phyloP scores from a whole-genome alignment of 2,329 filamentous ascomycete species.

The Alternaria triticimaculans region DNA sequence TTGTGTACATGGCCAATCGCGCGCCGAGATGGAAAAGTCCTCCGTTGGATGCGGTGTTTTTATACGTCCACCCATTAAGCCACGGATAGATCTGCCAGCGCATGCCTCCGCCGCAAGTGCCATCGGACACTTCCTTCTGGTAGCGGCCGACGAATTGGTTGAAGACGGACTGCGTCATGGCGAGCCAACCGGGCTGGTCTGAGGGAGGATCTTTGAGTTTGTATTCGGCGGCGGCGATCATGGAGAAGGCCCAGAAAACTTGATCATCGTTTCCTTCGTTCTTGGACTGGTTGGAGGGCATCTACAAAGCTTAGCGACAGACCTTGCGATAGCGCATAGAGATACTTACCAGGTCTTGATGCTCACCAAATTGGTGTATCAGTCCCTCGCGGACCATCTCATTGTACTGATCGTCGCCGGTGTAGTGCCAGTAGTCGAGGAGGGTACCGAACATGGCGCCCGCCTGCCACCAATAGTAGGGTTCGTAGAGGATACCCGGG shows the following conservation, averaged over 20 bases:
- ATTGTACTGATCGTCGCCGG: constrained; percentile 75
- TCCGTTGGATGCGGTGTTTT: constrained; percentile 49
- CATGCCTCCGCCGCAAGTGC: constrained; percentile 44
- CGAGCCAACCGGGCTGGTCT: constrained; percentile 53
- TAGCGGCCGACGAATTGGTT: constrained; percentile 47
- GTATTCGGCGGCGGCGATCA: constrained; percentile 63
- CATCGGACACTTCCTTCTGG: constrained; percentile 30
- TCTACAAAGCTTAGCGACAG: constrained; percentile 23
- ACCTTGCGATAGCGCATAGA: no score
- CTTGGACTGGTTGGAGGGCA: constrained; percentile 46
- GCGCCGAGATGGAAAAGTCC: constrained; percentile 49
- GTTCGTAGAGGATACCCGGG: constrained; percentile 52
- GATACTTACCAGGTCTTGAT: constrained; percentile 33
- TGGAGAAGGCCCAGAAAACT: constrained; percentile 64
- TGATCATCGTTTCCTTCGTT: constrained; percentile 64
- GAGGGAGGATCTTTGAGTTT: constrained; percentile 53
- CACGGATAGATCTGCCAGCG: constrained; percentile 48
- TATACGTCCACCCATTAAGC: constrained; percentile 47
- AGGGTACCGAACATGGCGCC: constrained; percentile 74
- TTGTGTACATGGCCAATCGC: constrained; percentile 46
- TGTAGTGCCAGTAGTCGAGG: constrained; percentile 87
- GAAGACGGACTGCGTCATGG: constrained; percentile 51
- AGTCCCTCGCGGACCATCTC: constrained; percentile 63
- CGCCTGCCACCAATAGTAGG: constrained; percentile 72
- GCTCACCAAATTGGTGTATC: constrained; percentile 40